Evolutionary conservation across 2,329 filamentous ascomycete species (phyloP), one percentile per base, ranked within the genome.

Genomic region (Biscogniauxia marginata): DNA sequence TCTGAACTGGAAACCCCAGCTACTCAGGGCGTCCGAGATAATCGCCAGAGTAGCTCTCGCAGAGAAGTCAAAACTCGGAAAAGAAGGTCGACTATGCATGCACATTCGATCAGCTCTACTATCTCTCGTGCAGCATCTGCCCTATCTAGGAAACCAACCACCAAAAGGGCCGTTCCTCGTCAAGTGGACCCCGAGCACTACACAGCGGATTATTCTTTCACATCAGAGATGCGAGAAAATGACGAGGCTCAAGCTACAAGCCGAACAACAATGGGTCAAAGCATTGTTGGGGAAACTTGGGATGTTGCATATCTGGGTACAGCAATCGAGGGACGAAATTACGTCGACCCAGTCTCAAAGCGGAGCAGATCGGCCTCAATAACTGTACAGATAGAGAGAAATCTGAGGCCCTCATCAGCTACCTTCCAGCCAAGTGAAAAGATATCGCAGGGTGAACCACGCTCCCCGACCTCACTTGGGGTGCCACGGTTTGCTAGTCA

Each of bases 151-250:
- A 72, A 72, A 51, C 57, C 70, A 20, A 67, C 73, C 19, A 52
- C 59, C 7, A 65, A 67, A 49, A 77, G 73, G 53, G 67, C 72
- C 3, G 63, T 71, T 3, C 63, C 69, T 24, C 18, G 55, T 47
- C 61, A 53, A 50, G 60, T 25, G 8, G 50, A 49, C 9, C 18
- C 52, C 46, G 34, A 53, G 25, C 8, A 22, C 7, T 25, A 30
- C 1, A 7, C 13, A 34, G 16, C 5, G 19, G 46, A n/a, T 11
- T 25, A 43, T 55, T 46, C 21, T 6, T 22, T 21, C 13, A 19
- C 44, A 13, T 61, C 49, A 11, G 57, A 48, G 21, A 19, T 48
- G 25, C 50, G 22, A 51, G 5, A 48, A 49, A 7, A 9, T 18
- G 19, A 21, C 20, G 11, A 3, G n/a, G 22, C 7, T 18, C 49